Evolutionary conservation across 2,329 filamentous ascomycete species (phyloP).

Genomic region (Talaromyces sp.): DNA sequence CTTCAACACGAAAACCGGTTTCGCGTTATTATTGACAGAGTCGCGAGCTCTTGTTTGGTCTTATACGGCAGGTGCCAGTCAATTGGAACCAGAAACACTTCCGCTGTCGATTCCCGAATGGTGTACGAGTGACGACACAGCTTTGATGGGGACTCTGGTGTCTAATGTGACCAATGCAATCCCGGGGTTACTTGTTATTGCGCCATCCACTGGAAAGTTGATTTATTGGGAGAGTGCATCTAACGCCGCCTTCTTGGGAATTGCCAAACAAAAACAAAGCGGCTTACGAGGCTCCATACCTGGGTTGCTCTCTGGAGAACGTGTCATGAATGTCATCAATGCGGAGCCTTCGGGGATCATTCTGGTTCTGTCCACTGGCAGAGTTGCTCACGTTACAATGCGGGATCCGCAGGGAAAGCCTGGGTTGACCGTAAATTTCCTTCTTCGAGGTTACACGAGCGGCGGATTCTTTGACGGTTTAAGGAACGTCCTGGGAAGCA

Average conservation of each 20-base stretch:
- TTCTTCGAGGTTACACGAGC: constrained; percentile 53
- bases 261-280: constrained; percentile 74
- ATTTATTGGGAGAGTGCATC: constrained; percentile 96
- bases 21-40: constrained; percentile 74
- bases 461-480: constrained; percentile 76
- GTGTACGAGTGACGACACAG: constrained; percentile 59
- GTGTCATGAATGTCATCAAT: constrained; percentile 69
- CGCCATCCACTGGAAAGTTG: constrained; percentile 76
- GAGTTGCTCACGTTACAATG: constrained; percentile 79
- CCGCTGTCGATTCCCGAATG: constrained; percentile 73
- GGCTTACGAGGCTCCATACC: constrained; percentile 71
- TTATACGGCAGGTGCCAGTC: constrained; percentile 53
- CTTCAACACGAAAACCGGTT: constrained; percentile 60
- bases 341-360: constrained; percentile 86
- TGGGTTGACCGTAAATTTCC: constrained; percentile 68
- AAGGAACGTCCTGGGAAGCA: constrained; percentile 66
- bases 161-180: constrained; percentile 70
- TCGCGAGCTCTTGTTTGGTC: constrained; percentile 86
- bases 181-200: constrained; percentile 79
- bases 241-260: constrained; percentile 74
- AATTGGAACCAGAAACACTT: constrained; percentile 58
- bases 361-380: constrained; percentile 75
- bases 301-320: constrained; percentile 73
- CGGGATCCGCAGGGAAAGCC: constrained; percentile 84
- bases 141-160: constrained; percentile 79